Base-by-base conservation (phyloP, 2,329 filamentous ascomycete species). In the Xylariaceae sp. region DNA sequence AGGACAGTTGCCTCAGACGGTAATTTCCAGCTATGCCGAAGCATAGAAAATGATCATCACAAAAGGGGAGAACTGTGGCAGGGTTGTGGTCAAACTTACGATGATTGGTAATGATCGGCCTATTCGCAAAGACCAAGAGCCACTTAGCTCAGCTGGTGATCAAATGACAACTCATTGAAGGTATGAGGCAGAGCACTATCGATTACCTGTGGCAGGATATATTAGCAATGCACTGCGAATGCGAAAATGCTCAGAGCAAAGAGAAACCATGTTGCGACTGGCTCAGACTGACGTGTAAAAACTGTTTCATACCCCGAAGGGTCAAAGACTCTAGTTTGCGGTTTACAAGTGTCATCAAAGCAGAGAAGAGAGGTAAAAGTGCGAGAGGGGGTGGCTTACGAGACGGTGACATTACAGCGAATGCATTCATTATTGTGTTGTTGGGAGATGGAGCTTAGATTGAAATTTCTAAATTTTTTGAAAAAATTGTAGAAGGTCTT, bases 261-360 rank as follows among this genome's bases (percentile, higher is more conserved):
- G n/a, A n/a, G n/a, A n/a, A n/a, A n/a, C n/a, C n/a, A n/a, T 37
- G 21, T 45, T 61, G 53, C 27, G 27, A 32, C 55, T 65, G 64
- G 69, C 76, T 93, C 88, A 93, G 88, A 89, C 88, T 93, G 88
- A 93, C 87, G 86, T 92, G 83, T 80, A 83, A 88, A 82, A 80
- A 76, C 81, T 69, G 84, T 92, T 91, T 91, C 87, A 92, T 85
- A 78, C 82, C 48, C 67, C 66, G 67, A 74, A 85, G 83, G 59
- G 59, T 94, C 88, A 93, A 93, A 94, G 88, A 94, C 88, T 94
- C 88, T 94, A 94, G 70, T 68, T 72, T 76, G 83, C 80, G 85
- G 86, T 89, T 84, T 79, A 76, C 73, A 75, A 68, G 72, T 89
- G 83, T 91, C 88, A 92, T 92, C 88, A 73, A 64, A 55, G 55